phyloP scores from a whole-genome alignment of 192 early-diverging fungal species.

The Backusella tarrabulga region DNA sequence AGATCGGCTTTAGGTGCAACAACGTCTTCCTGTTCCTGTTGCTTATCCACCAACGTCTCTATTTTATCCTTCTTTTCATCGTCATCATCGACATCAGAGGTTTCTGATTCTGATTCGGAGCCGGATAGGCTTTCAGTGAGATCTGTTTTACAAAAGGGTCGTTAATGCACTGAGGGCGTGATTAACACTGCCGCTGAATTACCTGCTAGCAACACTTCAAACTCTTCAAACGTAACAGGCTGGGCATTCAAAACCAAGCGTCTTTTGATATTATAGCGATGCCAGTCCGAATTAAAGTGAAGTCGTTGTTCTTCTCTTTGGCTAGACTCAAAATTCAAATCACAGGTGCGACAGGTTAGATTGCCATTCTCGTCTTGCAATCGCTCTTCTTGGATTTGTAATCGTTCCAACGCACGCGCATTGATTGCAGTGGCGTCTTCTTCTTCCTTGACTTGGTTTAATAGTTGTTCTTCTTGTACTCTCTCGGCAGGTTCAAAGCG shows the following conservation, averaged over 20 bases:
- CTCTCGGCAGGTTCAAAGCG: neutral
- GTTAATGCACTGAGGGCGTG: neutral
- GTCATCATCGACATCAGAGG: conserved; percentile 16
- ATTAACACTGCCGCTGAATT: neutral
- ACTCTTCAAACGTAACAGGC: conserved; percentile 44
- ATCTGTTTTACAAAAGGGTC: conserved; percentile 12
- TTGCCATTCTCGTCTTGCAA: conserved; percentile 12
- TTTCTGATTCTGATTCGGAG: conserved; percentile 39
- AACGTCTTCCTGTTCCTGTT: conserved; percentile 8
- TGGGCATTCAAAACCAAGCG: conserved; percentile 28
- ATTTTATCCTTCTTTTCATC: conserved; percentile 9
- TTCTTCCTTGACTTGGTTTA: neutral
- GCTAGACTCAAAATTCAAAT: conserved; percentile 28
- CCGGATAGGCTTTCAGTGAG: conserved; percentile 50
- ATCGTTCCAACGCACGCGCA: conserved; percentile 6
- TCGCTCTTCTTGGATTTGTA: conserved; percentile 21
- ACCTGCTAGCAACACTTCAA: conserved; percentile 54
- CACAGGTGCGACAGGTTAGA: conserved; percentile 46
- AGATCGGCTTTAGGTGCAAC: neutral
- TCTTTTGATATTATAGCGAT: conserved; percentile 58
- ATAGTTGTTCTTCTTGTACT: neutral
- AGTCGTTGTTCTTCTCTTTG: conserved; percentile 40
- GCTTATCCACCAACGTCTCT: neutral
- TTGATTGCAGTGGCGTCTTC: neutral
- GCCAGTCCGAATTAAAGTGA: conserved; percentile 55